Evolutionary conservation across 306 rosid species (phyloP).

Genomic region (Ormosia semicastrata): DNA sequence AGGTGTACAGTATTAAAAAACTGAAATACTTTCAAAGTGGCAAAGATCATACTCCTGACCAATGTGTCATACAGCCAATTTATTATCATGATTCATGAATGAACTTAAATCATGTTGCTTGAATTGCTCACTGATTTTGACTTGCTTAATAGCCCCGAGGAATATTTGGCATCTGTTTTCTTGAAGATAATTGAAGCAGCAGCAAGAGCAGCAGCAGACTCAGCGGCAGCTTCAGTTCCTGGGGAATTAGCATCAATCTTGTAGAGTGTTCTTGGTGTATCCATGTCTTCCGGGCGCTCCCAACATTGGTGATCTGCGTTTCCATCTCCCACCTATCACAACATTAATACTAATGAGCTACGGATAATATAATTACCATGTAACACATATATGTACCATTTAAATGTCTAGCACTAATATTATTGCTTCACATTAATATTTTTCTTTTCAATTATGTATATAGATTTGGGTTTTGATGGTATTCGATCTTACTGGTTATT

Average conservation of each 20-base stretch:
- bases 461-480: no score
- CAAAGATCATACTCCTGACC: neutral
- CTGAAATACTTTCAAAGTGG: neutral
- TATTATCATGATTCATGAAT: neutral
- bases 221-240: constrained; percentile 81
- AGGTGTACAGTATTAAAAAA: neutral
- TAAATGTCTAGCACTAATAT: no score
- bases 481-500: no score
- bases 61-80: neutral
- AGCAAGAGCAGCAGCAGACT: constrained; percentile 85
- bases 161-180: constrained; percentile 49
- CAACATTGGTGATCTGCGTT: constrained; percentile 77
- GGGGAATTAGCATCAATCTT: constrained; percentile 73
- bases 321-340: constrained; percentile 79
- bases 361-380: neutral
- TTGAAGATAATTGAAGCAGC: constrained; percentile 73
- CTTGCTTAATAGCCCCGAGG: constrained; percentile 46
- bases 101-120: constrained; percentile 3
- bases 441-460: neutral
- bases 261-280: constrained; percentile 62
- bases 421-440: no score
- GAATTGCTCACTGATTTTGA: constrained; percentile 58
- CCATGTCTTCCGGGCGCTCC: constrained; percentile 98
- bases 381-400: neutral
- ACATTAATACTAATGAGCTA: neutral